phyloP scores from a whole-genome alignment of 2,329 filamentous ascomycete species.

The Cordyceps tenuipes region DNA sequence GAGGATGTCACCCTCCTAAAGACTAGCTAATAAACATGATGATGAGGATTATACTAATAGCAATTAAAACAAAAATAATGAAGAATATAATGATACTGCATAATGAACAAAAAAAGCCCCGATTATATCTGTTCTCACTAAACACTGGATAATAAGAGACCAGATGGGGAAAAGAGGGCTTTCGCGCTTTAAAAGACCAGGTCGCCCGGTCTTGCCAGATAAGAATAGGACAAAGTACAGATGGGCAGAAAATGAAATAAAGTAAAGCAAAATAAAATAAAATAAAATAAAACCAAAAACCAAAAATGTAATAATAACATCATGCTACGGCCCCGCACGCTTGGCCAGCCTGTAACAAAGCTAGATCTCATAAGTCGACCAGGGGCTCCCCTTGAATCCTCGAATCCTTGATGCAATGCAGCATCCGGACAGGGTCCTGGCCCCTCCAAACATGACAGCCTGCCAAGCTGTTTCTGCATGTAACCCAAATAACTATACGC shows the following conservation, averaged over 20 bases:
- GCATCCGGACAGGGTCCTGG: background rate
- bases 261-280: background rate
- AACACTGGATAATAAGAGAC: too few relatives aligned
- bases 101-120: too few relatives aligned
- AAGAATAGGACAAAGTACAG: too few relatives aligned
- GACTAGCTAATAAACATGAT: too few relatives aligned
- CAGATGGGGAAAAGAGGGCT: too few relatives aligned
- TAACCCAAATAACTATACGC: too few relatives aligned
- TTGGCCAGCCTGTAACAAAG: slow-evolving; percentile 20
- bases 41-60: too few relatives aligned
- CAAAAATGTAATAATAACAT: too few relatives aligned
- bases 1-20: background rate
- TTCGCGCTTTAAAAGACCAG: too few relatives aligned
- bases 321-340: slow-evolving; percentile 13
- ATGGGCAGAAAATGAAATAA: background rate
- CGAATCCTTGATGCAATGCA: background rate
- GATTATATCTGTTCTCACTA: background rate
- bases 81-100: too few relatives aligned
- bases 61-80: too few relatives aligned
- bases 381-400: slow-evolving; percentile 7
- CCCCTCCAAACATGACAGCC: slow-evolving; percentile 11
- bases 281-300: background rate
- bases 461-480: slow-evolving; percentile 11
- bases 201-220: too few relatives aligned
- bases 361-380: slow-evolving; percentile 19